Evolutionary conservation across 1,284 basidiomycete genomes (phyloP), one percentile per base, ranked within the genome.

Genomic region (Trichosporon asahii): DNA sequence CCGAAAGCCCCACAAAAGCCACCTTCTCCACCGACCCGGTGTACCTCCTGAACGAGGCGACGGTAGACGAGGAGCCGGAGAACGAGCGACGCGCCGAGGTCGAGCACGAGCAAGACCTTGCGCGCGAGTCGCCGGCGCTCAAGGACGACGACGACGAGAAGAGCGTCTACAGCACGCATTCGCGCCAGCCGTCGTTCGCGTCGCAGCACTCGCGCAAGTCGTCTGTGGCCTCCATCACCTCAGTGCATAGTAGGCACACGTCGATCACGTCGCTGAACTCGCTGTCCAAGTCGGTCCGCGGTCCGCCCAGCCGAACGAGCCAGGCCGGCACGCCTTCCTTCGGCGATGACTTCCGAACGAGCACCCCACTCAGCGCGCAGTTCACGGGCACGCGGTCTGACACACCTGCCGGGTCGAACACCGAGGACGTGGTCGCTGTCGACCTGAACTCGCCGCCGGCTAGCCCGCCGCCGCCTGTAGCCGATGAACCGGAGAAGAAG

Each of bases 81-180:
- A 68, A 53, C 23, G 68, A 72, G 66, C 53, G 15, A 7, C 27
- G 55, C 21, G 64, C 64, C 21, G 65, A 69, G 25, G 64, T 53
- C 23, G 68, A 61, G 53, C 27, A 66, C 60, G 65, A 33, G 40
- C 5, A 49, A 11, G 64, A 31, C 7, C 15, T 44, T 14, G 44
- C 44, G 5, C 15, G 11, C 9, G 27, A 31, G 18, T 61, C 57
- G 18, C 29, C 57, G 15, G 27, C 14, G 8, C 29, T 18, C 14
- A 31, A 61, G 6, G 57, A 61, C 14, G 57, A 61, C 29, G 57
- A 61, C 14, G 57, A 61, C 29, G 57, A 61, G 27, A 61, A n/a
- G 57, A 61, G 57, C 27, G 3, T 61, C 5, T 31, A 61, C 57
- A 61, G 57, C 57, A 31, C 27, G 7, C 27, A 61, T 18, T 61